These are phyloP conservation scores for Neurospora discreta DNA, from an alignment of 495 filamentous ascomycete genomes.

Conservation along the genomic window DNA sequence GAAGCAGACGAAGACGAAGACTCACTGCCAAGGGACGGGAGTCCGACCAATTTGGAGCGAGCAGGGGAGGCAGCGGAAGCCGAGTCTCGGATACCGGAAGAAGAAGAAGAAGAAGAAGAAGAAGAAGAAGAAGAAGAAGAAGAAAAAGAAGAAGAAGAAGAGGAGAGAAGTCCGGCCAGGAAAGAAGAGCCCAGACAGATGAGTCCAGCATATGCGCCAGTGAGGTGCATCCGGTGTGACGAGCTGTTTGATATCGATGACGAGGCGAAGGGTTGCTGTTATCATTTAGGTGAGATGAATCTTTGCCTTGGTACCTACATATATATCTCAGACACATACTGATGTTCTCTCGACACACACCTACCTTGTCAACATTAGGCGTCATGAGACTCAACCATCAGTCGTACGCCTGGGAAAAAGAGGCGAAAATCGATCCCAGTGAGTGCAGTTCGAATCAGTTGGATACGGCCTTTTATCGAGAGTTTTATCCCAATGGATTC, in stretches of 20 bases:
- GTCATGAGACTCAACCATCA: background rate
- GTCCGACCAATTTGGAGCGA: too few relatives aligned
- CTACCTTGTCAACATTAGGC: background rate
- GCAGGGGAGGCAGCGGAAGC: too few relatives aligned
- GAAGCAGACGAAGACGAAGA: background rate
- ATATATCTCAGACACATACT: background rate
- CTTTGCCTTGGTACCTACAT: background rate
- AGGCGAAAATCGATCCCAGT: fast-evolving
- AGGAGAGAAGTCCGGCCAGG: too few relatives aligned
- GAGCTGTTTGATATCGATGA: background rate
- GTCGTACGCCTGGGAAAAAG: background rate
- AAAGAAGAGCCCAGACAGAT: too few relatives aligned
- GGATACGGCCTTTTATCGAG: background rate
- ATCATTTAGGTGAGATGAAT: background rate
- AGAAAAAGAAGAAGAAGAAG: too few relatives aligned
- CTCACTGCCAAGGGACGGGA: too few relatives aligned
- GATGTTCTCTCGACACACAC: background rate
- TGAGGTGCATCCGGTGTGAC: background rate
- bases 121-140: too few relatives aligned
- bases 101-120: background rate
- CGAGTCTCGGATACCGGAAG: too few relatives aligned
- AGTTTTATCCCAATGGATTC: background rate
- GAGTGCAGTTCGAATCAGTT: background rate
- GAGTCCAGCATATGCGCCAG: too few relatives aligned
- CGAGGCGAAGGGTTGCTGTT: background rate